phyloP scores from a whole-genome alignment of 305 asterid genomes.

The Fraxinus sp. region DNA sequence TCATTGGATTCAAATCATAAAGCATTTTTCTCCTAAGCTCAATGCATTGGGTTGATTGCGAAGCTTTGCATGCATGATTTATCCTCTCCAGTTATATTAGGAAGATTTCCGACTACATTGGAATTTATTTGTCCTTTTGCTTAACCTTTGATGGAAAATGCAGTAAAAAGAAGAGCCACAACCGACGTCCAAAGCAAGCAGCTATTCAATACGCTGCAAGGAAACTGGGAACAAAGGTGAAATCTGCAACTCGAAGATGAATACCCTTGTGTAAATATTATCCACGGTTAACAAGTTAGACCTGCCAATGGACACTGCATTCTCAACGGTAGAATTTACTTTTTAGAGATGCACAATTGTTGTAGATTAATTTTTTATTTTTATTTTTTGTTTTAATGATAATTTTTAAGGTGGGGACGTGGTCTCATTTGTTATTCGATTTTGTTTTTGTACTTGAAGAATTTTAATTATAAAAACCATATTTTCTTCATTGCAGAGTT shows the following conservation, averaged over 20 bases:
- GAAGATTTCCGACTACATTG: neutral
- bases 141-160: conserved; percentile 29
- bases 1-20: neutral
- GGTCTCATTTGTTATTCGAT: neutral
- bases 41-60: neutral
- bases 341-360: neutral
- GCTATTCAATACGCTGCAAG: conserved; percentile 56
- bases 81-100: neutral
- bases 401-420: neutral
- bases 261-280: neutral
- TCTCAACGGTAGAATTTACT: neutral
- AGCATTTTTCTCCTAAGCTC: neutral
- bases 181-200: conserved; percentile 59
- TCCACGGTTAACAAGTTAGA: neutral
- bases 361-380: neutral
- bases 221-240: conserved; percentile 56
- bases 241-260: conserved; percentile 40
- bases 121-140: neutral
- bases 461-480: neutral
- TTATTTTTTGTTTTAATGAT: neutral
- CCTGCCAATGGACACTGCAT: neutral
- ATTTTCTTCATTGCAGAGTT: neutral
- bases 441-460: neutral
- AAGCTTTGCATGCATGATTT: neutral
- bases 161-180: conserved; percentile 63